A percentile compares a stretch with the other conserved stretches of the same genome.
phyloP scores from a whole-genome alignment of 1,139 yeast species.

The Yamadazyma dendronema region DNA sequence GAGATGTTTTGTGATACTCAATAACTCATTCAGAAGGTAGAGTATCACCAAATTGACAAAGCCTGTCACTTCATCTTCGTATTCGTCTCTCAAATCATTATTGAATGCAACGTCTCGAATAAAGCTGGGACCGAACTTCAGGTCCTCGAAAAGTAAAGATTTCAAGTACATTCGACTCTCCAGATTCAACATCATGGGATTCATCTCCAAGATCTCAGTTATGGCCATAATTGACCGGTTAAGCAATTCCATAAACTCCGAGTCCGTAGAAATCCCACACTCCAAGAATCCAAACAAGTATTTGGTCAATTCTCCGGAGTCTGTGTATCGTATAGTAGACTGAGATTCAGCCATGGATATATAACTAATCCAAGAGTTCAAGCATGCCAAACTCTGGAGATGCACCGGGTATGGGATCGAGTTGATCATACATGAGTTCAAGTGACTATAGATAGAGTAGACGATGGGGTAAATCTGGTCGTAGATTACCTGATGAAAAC shows the following conservation, averaged over 20 bases:
- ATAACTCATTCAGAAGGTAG: constrained; percentile 51
- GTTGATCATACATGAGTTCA: constrained; percentile 1
- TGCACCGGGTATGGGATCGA: constrained; percentile 12
- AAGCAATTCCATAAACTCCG: constrained; percentile 20
- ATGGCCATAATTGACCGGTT: constrained; percentile 34
- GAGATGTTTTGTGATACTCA: constrained; percentile 47
- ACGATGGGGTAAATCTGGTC: constrained; percentile 15
- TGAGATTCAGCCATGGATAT: constrained; percentile 34
- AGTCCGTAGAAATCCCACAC: constrained; percentile 4
- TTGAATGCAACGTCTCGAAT: constrained; percentile 22
- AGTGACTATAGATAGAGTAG: constrained; percentile 2
- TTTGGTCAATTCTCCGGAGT: constrained; percentile 16
- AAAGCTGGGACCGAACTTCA: constrained; percentile 39
- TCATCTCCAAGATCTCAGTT: constrained; percentile 47
- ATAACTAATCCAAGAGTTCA: constrained; percentile 35
- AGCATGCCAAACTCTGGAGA: constrained; percentile 27
- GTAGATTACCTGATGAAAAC: constrained; percentile 31
- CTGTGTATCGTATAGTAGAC: constrained; percentile 33
- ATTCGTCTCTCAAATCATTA: constrained; percentile 26
- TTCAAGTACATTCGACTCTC: constrained; percentile 23
- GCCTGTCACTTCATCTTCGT: constrained; percentile 43
- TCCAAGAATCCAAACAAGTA: constrained; percentile 22
- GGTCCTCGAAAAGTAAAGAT: constrained; percentile 35
- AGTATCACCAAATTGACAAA: constrained; percentile 53
- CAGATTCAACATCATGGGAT: constrained; percentile 38